These are phyloP conservation scores for Cordyceps javanica DNA, from an alignment of 2,329 filamentous ascomycete species.

Conservation along the genomic window DNA sequence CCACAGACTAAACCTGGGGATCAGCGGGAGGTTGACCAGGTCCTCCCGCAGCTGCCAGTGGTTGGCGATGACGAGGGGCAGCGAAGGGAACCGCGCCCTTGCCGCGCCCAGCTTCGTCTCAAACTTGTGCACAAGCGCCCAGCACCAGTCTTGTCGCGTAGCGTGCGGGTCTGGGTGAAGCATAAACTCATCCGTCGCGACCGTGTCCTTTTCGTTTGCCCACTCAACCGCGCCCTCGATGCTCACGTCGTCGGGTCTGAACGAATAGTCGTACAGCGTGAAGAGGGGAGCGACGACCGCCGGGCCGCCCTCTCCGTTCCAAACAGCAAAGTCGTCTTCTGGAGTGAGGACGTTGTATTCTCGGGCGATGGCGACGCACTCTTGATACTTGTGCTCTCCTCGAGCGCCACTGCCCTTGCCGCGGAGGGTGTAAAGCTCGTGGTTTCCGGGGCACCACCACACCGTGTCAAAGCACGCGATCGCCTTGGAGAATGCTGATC, in stretches of 20 bases:
- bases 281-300: slow-evolving; percentile 49
- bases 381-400: slow-evolving; percentile 48
- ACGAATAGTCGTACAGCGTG: slow-evolving; percentile 55
- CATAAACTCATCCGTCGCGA: slow-evolving; percentile 32
- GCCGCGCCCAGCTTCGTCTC: slow-evolving; percentile 25
- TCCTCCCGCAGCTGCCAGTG: slow-evolving; percentile 34
- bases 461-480: slow-evolving; percentile 31
- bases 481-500: slow-evolving; percentile 26
- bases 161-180: slow-evolving; percentile 29
- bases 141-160: slow-evolving; percentile 29
- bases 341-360: slow-evolving; percentile 47
- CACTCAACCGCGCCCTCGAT: slow-evolving; percentile 36
- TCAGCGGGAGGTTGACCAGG: slow-evolving; percentile 27
- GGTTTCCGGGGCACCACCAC: slow-evolving; percentile 53
- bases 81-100: slow-evolving; percentile 1
- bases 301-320: slow-evolving; percentile 44
- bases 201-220: slow-evolving; percentile 29
- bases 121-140: slow-evolving; percentile 21
- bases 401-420: slow-evolving; percentile 23
- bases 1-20: slow-evolving; percentile 33
- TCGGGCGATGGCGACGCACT: slow-evolving; percentile 47
- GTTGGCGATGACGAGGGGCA: slow-evolving; percentile 28
- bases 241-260: slow-evolving; percentile 41
- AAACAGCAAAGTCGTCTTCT: slow-evolving; percentile 47
- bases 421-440: slow-evolving; percentile 50